Base-by-base conservation (phyloP, 148 eudicot genomes). In the Heliamphora exappendiculata region DNA sequence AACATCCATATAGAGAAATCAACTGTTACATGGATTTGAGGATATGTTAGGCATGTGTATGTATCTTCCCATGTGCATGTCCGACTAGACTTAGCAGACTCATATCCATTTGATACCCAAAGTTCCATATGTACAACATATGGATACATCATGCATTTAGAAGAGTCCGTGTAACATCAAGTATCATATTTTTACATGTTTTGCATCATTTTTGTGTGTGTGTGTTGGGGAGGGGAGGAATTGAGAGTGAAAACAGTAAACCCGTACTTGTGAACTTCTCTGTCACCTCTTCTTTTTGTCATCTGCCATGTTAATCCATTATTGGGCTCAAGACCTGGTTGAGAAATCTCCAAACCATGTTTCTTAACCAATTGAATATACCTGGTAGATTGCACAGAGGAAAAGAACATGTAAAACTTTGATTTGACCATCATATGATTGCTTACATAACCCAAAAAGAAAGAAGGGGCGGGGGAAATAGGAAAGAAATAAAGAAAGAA, bases 231-330 rank as follows among this genome's bases (percentile, higher is more conserved):
- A 5, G 64, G 64, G 20, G 24, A 31, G 7, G 12, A 0, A 1
- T 19, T 22, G 58, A 16, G 58, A 16, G 42, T 24, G 5, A 68
- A 53, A 47, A 44, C 16, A 51, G 16, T 51, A 6, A 75, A 24
- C 93, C 67, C n/a, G n/a, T 86, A 91, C 96, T 89, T 91, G 90
- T 91, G 96, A 37, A 91, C 89, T 86, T 91, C 96, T 87, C 78
- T 81, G 78, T 91, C 91, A 73, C 93, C 96, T 82, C 90, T 87
- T 73, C 97, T 86, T 85, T 89, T 89, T 63, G 93, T 91, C 97
- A 91, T 89, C 74, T 91, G 88, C 97, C 97, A 91, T 22, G 93
- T 89, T 80, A 89, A 83, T 60, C 97, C 91, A 79, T 89, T 85
- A 76, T 91, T 89, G 74, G 97, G 93, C 82, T 91, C 93, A 78